These are phyloP conservation scores for Yamadazyma takamatsuzukensis DNA, from an alignment of 805 yeast species.

Conservation along the genomic window DNA sequence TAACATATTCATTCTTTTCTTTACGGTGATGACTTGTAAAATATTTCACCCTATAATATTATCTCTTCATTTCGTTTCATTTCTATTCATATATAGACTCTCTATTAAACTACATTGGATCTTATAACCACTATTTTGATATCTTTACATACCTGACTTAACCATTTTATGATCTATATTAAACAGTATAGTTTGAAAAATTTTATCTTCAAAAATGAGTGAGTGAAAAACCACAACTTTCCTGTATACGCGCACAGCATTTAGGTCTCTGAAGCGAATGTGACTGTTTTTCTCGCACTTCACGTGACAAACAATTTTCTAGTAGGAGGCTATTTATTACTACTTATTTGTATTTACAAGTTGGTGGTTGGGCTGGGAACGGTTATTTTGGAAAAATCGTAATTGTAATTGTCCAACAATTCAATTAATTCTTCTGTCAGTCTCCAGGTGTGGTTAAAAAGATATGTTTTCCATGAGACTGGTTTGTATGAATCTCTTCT, in stretches of 20 bases:
- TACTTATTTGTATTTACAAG: background rate
- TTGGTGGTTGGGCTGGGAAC: slow-evolving; percentile 4
- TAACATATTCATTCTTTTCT: background rate
- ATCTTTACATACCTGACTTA: slow-evolving; percentile 62
- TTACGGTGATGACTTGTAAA: too few species aligned
- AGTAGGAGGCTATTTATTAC: too few species aligned
- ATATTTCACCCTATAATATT: too few species aligned
- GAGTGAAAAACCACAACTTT: too few species aligned
- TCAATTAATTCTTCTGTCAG: slow-evolving; percentile 47
- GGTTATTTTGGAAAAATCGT: slow-evolving; percentile 25
- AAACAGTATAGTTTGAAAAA: slow-evolving; percentile 7
- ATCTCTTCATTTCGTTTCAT: too few species aligned
- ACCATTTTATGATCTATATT: slow-evolving; percentile 43
- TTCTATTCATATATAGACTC: too few species aligned
- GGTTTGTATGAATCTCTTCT: slow-evolving; percentile 40
- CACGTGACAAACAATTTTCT: too few species aligned
- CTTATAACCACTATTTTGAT: too few species aligned
- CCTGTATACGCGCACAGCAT: too few species aligned
- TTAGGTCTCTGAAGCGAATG: too few species aligned
- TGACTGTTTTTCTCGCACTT: too few species aligned
- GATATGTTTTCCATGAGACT: slow-evolving; percentile 47
- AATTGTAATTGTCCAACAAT: slow-evolving; percentile 43
- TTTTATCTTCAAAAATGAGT: slow-evolving; percentile 2
- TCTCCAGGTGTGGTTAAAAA: slow-evolving; percentile 39
- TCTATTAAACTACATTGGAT: too few species aligned